phyloP scores from a whole-genome alignment of 2,329 filamentous ascomycete species.

The Colletotrichum caudatum region DNA sequence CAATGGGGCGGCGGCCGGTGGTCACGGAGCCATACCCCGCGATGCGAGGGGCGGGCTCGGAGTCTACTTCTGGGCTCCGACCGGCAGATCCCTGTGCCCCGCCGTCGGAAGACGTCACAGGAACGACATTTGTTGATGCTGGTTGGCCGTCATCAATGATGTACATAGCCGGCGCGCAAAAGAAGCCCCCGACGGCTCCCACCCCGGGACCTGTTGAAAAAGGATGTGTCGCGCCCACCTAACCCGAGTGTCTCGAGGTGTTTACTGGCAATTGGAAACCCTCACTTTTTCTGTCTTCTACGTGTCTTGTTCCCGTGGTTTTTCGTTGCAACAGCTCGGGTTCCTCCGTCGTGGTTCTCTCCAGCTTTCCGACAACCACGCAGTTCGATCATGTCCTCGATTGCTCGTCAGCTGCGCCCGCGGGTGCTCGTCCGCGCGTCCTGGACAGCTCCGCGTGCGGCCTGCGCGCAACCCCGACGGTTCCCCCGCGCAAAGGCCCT shows the following conservation, averaged over 20 bases:
- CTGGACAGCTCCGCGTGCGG: constrained; percentile 12
- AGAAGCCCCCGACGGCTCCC: constrained; percentile 27
- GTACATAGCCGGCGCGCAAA: constrained; percentile 32
- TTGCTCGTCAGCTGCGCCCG: constrained; percentile 35
- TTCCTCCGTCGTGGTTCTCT: background rate
- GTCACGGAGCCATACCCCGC: background rate
- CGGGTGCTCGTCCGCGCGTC: constrained; percentile 34
- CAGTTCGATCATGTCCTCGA: constrained; percentile 16
- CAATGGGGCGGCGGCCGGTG: constrained; percentile 9
- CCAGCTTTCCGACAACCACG: background rate
- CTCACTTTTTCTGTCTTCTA: constrained; percentile 2
- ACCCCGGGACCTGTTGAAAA: constrained; percentile 30
- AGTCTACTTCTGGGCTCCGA: constrained; percentile 27
- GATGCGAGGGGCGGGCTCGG: background rate
- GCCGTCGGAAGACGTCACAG: constrained; percentile 28
- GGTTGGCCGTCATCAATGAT: background rate
- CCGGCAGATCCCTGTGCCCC: constrained; percentile 4
- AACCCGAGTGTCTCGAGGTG: constrained; percentile 29
- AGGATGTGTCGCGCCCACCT: constrained; percentile 40
- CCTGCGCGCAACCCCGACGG: constrained; percentile 32
- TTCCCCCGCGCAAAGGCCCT: constrained; percentile 32
- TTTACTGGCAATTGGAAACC: constrained; percentile 24
- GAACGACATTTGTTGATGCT: background rate
- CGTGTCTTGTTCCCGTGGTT: background rate
- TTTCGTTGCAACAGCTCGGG: background rate